Evolutionary conservation across 2,329 filamentous ascomycete species (phyloP).

Genomic region (Aspergillus hiratsukae): DNA sequence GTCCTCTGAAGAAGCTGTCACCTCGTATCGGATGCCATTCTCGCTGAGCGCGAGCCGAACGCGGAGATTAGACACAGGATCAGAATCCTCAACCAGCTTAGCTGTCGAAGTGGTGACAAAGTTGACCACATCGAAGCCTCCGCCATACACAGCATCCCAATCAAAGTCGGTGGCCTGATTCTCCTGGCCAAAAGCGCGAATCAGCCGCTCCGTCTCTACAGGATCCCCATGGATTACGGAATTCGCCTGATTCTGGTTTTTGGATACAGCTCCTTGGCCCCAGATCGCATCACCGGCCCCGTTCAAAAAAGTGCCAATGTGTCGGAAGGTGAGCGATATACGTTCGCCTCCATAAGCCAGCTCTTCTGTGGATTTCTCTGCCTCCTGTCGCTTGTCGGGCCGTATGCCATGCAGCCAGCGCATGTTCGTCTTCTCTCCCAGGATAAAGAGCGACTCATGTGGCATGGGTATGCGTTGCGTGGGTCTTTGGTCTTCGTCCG

Average conservation of each 20-base stretch:
- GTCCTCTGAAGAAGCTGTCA: conserved; percentile 3
- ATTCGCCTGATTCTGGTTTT: conserved; percentile 57
- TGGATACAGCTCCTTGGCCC: conserved; percentile 81
- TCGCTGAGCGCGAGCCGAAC: conserved; percentile 37
- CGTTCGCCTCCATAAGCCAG: conserved; percentile 68
- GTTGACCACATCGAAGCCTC: conserved; percentile 72
- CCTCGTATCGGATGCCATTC: conserved; percentile 35
- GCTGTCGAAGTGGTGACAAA: conserved; percentile 37
- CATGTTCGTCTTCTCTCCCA: conserved; percentile 76
- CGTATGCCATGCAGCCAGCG: conserved; percentile 91
- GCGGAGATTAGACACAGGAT: conserved; percentile 34
- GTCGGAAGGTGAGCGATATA: conserved; percentile 87
- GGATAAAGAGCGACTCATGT: conserved; percentile 82
- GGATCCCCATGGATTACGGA: conserved; percentile 66
- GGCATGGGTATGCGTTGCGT: conserved; percentile 69
- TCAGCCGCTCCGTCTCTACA: conserved; percentile 58
- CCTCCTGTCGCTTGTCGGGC: conserved; percentile 68
- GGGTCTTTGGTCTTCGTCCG: conserved; percentile 40
- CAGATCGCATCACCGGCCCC: conserved; percentile 66
- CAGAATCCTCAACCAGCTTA: conserved; percentile 28
- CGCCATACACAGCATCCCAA: conserved; percentile 72
- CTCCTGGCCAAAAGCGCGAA: conserved; percentile 77
- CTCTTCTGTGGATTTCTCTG: conserved; percentile 66
- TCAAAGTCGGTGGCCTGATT: conserved; percentile 68
- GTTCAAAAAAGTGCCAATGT: conserved; percentile 80